These are phyloP conservation scores for Acer negundo DNA, from an alignment of 345 rosid species.

Conservation along the genomic window DNA sequence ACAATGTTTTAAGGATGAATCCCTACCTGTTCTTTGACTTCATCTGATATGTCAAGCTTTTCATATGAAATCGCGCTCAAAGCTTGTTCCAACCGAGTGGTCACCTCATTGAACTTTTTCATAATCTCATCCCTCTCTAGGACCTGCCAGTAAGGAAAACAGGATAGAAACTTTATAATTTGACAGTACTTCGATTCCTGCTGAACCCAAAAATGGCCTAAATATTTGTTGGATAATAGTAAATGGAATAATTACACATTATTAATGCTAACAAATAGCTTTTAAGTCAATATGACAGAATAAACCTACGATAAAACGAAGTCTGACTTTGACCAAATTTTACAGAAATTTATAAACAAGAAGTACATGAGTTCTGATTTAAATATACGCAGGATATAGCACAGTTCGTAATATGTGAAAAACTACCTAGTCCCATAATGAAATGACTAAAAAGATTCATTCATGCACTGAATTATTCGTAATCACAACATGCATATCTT, in stretches of 20 bases:
- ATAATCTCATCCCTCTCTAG: slow-evolving; percentile 81
- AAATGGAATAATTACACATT: neutral
- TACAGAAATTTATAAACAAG: neutral
- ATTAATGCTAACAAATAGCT: neutral
- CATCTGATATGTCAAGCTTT: slow-evolving; percentile 87
- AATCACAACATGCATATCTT: too few species aligned
- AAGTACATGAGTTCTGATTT: neutral
- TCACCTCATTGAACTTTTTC: slow-evolving; percentile 64
- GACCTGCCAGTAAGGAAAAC: slow-evolving; percentile 50
- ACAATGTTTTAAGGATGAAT: neutral
- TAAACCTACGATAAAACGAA: neutral
- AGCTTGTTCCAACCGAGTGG: slow-evolving; percentile 67
- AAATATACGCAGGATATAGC: neutral
- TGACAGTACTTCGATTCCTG: neutral
- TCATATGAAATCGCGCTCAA: slow-evolving; percentile 67
- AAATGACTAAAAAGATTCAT: too few species aligned
- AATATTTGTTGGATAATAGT: neutral
- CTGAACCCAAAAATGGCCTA: neutral
- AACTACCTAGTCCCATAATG: too few species aligned
- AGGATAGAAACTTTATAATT: slow-evolving; percentile 3
- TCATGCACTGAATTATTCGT: too few species aligned
- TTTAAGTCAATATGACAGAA: neutral
- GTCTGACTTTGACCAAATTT: neutral
- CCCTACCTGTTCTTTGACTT: slow-evolving; percentile 94
- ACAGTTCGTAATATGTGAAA: too few species aligned